Percentiles rank a stretch among this genome's conserved stretches.
Conservation (phyloP, 768 basidiomycete species). For the Tulasnella sp. region DNA sequence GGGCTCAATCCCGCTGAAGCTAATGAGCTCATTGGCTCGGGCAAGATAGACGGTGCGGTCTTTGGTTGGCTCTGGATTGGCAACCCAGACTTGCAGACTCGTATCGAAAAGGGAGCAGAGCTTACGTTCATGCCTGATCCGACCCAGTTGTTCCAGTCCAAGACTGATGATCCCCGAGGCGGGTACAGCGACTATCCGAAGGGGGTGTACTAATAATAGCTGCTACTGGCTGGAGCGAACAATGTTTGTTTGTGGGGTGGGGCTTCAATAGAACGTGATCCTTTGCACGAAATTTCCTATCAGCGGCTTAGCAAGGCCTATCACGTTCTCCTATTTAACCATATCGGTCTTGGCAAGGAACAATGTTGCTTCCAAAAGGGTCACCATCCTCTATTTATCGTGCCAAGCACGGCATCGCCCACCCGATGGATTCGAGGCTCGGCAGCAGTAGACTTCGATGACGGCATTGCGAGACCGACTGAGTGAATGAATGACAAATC, state of each 20-base stretch:
- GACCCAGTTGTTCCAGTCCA: background rate
- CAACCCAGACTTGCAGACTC: slow-evolving; percentile 16
- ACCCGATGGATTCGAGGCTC: too few species aligned
- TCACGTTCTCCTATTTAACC: background rate
- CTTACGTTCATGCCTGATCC: background rate
- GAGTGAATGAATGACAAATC: too few species aligned
- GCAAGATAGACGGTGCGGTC: slow-evolving; percentile 6
- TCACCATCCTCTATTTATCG: too few species aligned
- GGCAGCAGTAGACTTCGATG: too few species aligned
- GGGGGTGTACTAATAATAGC: background rate
- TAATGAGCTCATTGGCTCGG: background rate
- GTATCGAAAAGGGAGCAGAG: slow-evolving; percentile 3
- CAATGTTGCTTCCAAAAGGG: too few species aligned
- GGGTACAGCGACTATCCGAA: background rate
- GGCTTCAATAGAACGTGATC: background rate
- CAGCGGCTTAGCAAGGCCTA: background rate
- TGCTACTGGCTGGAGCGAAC: background rate
- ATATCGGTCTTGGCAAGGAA: too few species aligned
- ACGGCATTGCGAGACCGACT: too few species aligned
- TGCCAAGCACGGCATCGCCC: too few species aligned
- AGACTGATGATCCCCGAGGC: background rate
- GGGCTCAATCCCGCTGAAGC: slow-evolving; percentile 6
- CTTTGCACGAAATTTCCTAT: background rate
- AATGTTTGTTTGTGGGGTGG: background rate
- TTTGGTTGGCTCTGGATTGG: slow-evolving; percentile 14